Percentiles rank a stretch among this genome's conserved stretches.
These are phyloP conservation scores for Macrophomina phaseolina DNA, from an alignment of 2,329 filamentous ascomycete genomes.

Conservation along the genomic window DNA sequence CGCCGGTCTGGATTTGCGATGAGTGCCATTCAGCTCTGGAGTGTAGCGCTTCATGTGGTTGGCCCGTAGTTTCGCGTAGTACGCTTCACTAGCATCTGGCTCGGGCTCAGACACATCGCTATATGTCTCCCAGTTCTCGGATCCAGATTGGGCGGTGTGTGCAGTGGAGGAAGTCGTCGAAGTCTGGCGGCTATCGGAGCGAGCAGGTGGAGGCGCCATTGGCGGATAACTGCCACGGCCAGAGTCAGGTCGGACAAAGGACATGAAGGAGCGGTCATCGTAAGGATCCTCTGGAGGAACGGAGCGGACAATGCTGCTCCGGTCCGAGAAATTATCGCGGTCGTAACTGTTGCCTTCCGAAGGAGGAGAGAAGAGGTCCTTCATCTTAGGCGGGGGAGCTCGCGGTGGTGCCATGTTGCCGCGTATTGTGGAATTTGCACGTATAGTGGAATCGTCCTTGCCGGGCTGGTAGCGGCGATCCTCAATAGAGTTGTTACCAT, in stretches of 20 bases:
- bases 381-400: constrained; percentile 85
- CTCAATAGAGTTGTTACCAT: constrained; percentile 76
- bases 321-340: constrained; percentile 40
- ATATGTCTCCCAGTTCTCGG: constrained; percentile 98
- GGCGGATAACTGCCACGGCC: constrained; percentile 28
- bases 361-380: constrained; percentile 71
- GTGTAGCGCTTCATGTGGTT: constrained; percentile 39
- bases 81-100: constrained; percentile 73
- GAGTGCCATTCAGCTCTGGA: constrained; percentile 14
- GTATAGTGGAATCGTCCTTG: constrained; percentile 40
- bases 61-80: constrained; percentile 76
- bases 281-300: constrained; percentile 83
- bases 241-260: constrained; percentile 21
- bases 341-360: constrained; percentile 38
- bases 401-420: constrained; percentile 50
- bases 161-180: constrained; percentile 68
- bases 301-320: constrained; percentile 63
- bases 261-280: constrained; percentile 62
- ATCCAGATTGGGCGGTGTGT: constrained; percentile 65
- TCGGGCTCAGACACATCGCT: constrained; percentile 66
- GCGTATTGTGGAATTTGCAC: constrained; percentile 34
- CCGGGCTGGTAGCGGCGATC: constrained; percentile 61
- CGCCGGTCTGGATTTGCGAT: constrained; percentile 33
- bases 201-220: constrained; percentile 28
- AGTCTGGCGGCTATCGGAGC: constrained; percentile 64